Conservation (phyloP, 129 eudicot species). For the Ambrosia artemisiifolia region DNA sequence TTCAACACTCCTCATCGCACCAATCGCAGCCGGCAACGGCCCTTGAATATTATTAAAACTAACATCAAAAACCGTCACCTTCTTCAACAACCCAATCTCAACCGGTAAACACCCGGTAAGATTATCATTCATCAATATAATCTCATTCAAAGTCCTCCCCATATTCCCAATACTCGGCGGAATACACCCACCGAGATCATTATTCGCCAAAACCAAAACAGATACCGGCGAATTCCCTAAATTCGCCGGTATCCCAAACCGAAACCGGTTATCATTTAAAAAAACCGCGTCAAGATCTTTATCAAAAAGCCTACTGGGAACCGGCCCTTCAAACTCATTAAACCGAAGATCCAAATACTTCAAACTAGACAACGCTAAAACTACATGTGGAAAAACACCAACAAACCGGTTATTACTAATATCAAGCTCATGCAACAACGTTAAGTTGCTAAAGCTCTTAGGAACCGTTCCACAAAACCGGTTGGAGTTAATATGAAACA, state of each 20-base stretch:
- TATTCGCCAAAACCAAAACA: slow-evolving; percentile 67
- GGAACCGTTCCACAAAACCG: slow-evolving; percentile 57
- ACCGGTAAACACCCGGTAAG: slow-evolving; percentile 56
- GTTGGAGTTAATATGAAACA: slow-evolving; percentile 70
- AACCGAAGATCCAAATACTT: slow-evolving; percentile 58
- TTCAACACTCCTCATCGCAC: slow-evolving; percentile 57
- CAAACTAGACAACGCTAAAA: slow-evolving; percentile 40
- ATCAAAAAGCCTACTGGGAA: slow-evolving; percentile 58
- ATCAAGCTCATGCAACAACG: slow-evolving; percentile 52
- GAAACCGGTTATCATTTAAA: slow-evolving; percentile 61
- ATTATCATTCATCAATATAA: slow-evolving; percentile 51
- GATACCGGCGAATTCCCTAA: slow-evolving; percentile 72
- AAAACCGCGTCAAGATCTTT: slow-evolving; percentile 71
- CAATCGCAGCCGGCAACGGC: slow-evolving; percentile 47
- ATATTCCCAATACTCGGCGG: slow-evolving; percentile 57
- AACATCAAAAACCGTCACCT: slow-evolving; percentile 64
- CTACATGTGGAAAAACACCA: slow-evolving; percentile 55
- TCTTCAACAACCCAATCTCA: slow-evolving; percentile 52
- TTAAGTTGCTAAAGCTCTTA: slow-evolving; percentile 28
- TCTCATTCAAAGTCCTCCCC: slow-evolving; percentile 52
- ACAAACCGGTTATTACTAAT: slow-evolving; percentile 59
- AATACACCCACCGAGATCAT: slow-evolving; percentile 62
- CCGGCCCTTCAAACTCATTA: slow-evolving; percentile 54
- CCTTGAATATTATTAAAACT: slow-evolving; percentile 58
- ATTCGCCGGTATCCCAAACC: slow-evolving; percentile 40